Base-by-base conservation (phyloP, 2,329 filamentous ascomycete genomes). In the Aspergillus sp. region DNA sequence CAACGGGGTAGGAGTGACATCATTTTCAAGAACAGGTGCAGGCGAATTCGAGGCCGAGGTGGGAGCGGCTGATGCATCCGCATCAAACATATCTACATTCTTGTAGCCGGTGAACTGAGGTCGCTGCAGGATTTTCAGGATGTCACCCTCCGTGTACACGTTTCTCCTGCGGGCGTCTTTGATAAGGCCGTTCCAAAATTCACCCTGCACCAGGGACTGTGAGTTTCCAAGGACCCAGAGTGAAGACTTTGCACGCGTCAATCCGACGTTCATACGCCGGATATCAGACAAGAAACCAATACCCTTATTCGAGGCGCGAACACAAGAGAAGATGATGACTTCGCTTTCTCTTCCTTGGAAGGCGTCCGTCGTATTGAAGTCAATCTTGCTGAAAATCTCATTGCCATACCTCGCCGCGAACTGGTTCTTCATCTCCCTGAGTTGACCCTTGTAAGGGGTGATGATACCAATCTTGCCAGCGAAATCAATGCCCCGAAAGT, bases 281-380 rank as follows among this genome's bases (percentile, higher is more conserved):
- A 99, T 96, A 70, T 99, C 94, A 50, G 90, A 89, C 82, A 99
- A 87, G 83, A 99, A 99, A 80, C 94, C 94, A 66, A 99, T 96
- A 64, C 93, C 91, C 7, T 87, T 89, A n/a, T 89, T 84, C 26
- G 88, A 93, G 19, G 94, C 93, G 75, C 94, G 87, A 55, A 99
- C 94, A 71, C 95, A 99, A 38, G 94, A 97, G 76, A 99, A 99
- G 58, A 99, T 97, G 71, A 99, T 97, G 57, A 99, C 87, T 67
- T 99, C 94, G 65, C 91, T 94, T 73, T 99, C 94, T 60, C 95
- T 86, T 57, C 94, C 94, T 71, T 99, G 91, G 71, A 96, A 99
- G 16, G 94, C 95, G 74, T 99, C 94, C 0, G 94, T 99, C 0
- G 94, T 99, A 71, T 99, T 99, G 81, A 99, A 99, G 60, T 99